Base-by-base conservation (phyloP, 2,329 filamentous ascomycete species). In the Penicillium sp. region DNA sequence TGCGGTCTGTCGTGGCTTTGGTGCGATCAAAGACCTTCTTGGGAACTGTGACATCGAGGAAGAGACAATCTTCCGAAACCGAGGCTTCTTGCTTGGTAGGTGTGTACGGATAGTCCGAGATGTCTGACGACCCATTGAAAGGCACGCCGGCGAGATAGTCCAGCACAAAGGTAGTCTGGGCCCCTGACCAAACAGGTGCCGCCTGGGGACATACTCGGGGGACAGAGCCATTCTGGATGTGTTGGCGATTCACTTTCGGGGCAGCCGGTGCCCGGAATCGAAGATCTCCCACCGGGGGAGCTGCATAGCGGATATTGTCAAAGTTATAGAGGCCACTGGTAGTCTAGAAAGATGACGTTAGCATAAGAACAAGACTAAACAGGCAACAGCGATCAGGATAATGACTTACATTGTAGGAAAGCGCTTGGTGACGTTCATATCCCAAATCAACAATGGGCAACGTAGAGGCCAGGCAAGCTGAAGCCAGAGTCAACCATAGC, bases 251-350 rank as follows among this genome's bases (percentile, higher is more conserved):
- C 42, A 67, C 59, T 7, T 67, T 67, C 3, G 79, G 78, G 9
- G 70, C 59, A 21, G 71, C 68, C 3, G 82, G 81, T 29, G 77
- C 75, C 16, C 72, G 72, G 58, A 82, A 84, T 22, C 82, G 73
- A 42, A 82, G 65, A 13, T 81, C 62, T 9, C 79, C 81, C 2
- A 79, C 56, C 1, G 82, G 82, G 13, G 82, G 76, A 24, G 79
- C 78, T 5, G 80, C 82, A 65, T 79, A 85, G 41, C 81, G 77
- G 56, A 84, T 83, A 60, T 84, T 83, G 48, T 71, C 77, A 68
- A 84, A 84, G 56, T 79, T 81, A 67, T 82, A 83, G 57, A 78
- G 72, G 21, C 71, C 66, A n/a, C 67, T 67, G 0, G 75, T 69
- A 31, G 32, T 58, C 62, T 64, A 29, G 18, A 27, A 5, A 18